Evolutionary conservation across 2,329 filamentous ascomycete genomes (phyloP).

Genomic region (Phaeosphaeria sp.): DNA sequence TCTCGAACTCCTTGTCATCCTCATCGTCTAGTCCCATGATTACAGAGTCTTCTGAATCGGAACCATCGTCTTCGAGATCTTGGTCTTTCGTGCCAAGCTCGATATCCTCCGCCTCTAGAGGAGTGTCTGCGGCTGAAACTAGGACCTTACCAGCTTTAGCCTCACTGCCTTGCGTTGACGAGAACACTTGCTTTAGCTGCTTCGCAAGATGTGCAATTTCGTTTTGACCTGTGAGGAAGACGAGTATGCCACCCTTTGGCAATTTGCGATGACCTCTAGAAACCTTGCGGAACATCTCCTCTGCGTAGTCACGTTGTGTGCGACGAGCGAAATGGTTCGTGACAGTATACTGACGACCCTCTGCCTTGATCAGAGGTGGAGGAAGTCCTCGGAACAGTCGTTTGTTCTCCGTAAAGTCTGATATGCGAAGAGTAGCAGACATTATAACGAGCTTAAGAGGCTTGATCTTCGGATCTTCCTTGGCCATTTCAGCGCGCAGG

Average conservation of each 20-base stretch:
- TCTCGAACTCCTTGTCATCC: conserved; percentile 69
- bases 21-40: conserved; percentile 67
- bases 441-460: conserved; percentile 96
- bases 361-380: conserved; percentile 85
- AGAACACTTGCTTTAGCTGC: conserved; percentile 73
- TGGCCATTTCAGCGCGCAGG: conserved; percentile 75
- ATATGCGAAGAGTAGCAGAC: conserved; percentile 92
- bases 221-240: conserved; percentile 92
- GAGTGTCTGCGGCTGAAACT: conserved; percentile 77
- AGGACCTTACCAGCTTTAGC: conserved; percentile 71
- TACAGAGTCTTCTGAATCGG: conserved; percentile 64
- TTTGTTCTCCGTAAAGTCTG: conserved; percentile 86
- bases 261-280: conserved; percentile 87
- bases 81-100: conserved; percentile 69
- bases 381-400: conserved; percentile 75
- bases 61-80: conserved; percentile 55
- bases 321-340: conserved; percentile 85
- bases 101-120: conserved; percentile 84
- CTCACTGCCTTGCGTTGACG: conserved; percentile 53
- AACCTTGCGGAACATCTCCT: conserved; percentile 88
- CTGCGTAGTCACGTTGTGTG: conserved; percentile 86
- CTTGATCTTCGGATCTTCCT: conserved; percentile 71
- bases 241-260: conserved; percentile 87
- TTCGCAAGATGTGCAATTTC: conserved; percentile 89
- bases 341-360: conserved; percentile 90